Base-by-base conservation (phyloP, 192 early-diverging fungal species). In the Entomortierella chlamydospora region DNA sequence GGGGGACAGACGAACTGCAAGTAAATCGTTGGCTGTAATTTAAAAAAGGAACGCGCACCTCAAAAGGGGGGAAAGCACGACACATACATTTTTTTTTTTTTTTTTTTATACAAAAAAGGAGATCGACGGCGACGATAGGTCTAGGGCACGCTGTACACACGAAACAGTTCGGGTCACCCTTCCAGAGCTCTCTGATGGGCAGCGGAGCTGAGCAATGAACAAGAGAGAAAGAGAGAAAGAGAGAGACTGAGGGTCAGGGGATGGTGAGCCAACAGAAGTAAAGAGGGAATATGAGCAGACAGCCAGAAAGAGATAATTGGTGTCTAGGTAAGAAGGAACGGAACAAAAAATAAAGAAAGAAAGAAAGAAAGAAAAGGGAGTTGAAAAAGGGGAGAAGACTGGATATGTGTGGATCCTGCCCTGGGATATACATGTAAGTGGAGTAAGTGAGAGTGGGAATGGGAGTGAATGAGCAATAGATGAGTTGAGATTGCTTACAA, bases 141-240 rank as follows among this genome's bases (percentile, higher is more conserved):
- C 15, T 22, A 22, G 47, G 18, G 47, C 47, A 50, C 18, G 22
- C 4, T 4, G 17, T 15, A 22, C 4, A 60, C 41, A 60, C 57
- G 57, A 60, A 43, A 60, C 57, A 43, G 39, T 60, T 41, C 12
- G 15, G 23, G 13, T 8, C 39, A 60, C 57, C 39, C 41, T 43
- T 15, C 41, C 34, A 53, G 50, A 55, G 52, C 41, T 39, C 29
- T 43, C 20, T 20, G 41, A 37, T 4, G 22, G n/a, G 49, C 13
- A 64, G 25, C 0, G 64, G 55, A 54, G 5, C 41, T 41, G 45
- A 51, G 50, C 31, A 30, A 53, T 29, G 50, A n/a, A n/a, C n/a
- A n/a, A n/a, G n/a, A n/a, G n/a, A n/a, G n/a, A n/a, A n/a, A n/a
- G n/a, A n/a, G 51, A 28, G 43, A 50, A 22, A 29, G 26, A 65